Percentiles rank a stretch among this genome's conserved stretches.
These are phyloP conservation scores for Heterobasidion irregulare DNA, from an alignment of 1,284 basidiomycete species.

Conservation along the genomic window DNA sequence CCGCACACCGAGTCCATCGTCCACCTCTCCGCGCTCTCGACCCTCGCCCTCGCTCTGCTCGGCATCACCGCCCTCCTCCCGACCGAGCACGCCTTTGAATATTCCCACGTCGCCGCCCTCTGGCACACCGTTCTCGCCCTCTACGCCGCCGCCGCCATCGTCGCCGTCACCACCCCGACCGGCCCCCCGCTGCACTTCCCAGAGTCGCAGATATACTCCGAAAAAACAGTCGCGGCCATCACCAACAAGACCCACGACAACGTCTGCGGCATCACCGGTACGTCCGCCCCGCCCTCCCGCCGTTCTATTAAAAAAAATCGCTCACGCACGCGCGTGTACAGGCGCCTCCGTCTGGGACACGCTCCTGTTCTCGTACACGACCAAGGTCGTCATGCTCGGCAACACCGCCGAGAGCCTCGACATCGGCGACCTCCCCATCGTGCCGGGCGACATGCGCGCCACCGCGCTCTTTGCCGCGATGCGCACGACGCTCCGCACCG, in stretches of 20 bases:
- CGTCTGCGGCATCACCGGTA: slow-evolving; percentile 52
- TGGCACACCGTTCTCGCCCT: slow-evolving; percentile 43
- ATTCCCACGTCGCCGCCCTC: slow-evolving; percentile 21
- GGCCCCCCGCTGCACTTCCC: slow-evolving; percentile 74
- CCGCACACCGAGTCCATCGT: slow-evolving; percentile 56
- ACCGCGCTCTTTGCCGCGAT: slow-evolving; percentile 34
- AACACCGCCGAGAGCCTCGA: slow-evolving; percentile 68
- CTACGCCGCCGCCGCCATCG: slow-evolving; percentile 36
- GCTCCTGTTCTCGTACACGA: slow-evolving; percentile 77
- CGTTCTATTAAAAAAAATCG: background rate
- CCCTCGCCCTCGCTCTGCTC: slow-evolving; percentile 42
- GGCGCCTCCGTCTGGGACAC: slow-evolving; percentile 41
- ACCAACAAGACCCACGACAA: slow-evolving; percentile 56
- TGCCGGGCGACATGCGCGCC: slow-evolving; percentile 66
- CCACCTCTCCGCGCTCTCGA: slow-evolving; percentile 56
- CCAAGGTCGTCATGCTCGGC: slow-evolving; percentile 77
- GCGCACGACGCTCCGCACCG: slow-evolving; percentile 28
- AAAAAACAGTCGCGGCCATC: slow-evolving; percentile 50
- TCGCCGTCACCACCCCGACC: slow-evolving; percentile 53
- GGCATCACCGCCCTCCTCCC: slow-evolving; percentile 50
- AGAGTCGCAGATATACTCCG: slow-evolving; percentile 62
- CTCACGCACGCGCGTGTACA: background rate
- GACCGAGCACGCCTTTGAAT: slow-evolving; percentile 15
- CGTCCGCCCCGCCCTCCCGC: slow-evolving; percentile 13
- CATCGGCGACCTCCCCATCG: slow-evolving; percentile 78